Conservation (phyloP, 192 early-diverging fungal species). For the Backusella sp. region DNA sequence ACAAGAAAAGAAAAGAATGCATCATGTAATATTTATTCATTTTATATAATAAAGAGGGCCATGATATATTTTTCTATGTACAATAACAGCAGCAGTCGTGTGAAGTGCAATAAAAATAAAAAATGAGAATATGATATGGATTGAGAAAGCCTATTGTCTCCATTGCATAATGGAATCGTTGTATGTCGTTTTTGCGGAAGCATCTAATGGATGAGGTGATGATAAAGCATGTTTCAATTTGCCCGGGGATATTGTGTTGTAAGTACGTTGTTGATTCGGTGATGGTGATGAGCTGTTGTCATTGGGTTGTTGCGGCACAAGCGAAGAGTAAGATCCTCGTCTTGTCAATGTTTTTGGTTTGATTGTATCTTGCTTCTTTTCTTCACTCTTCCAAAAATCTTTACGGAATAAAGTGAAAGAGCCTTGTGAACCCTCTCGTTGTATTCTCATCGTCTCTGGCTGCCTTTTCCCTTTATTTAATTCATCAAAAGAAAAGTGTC, state of each 20-base stretch:
- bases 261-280: not conserved
- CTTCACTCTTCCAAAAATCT: slow-evolving; percentile 20
- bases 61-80: not conserved
- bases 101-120: not conserved
- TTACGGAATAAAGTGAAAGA: slow-evolving; percentile 18
- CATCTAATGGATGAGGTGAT: slow-evolving; percentile 11
- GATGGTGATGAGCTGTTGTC: not conserved
- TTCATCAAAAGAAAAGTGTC: slow-evolving; percentile 16
- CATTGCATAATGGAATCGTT: not conserved
- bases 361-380: not conserved
- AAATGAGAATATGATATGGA: not conserved
- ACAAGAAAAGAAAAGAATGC: not conserved
- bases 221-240: slow-evolving; percentile 1
- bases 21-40: too few relatives aligned
- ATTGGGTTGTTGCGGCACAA: not conserved
- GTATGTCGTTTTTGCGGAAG: not conserved
- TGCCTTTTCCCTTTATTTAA: not conserved
- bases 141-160: not conserved
- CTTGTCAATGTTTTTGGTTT: not conserved
- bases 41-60: not conserved
- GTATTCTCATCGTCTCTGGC: not conserved
- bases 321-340: not conserved
- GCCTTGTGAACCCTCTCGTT: slow-evolving; percentile 11
- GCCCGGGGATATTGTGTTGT: not conserved
- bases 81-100: not conserved